A percentile compares a stretch with the other conserved stretches of the same genome.
Conservation (phyloP, 2,329 filamentous ascomycete genomes). For the Falciphora oryzae region DNA sequence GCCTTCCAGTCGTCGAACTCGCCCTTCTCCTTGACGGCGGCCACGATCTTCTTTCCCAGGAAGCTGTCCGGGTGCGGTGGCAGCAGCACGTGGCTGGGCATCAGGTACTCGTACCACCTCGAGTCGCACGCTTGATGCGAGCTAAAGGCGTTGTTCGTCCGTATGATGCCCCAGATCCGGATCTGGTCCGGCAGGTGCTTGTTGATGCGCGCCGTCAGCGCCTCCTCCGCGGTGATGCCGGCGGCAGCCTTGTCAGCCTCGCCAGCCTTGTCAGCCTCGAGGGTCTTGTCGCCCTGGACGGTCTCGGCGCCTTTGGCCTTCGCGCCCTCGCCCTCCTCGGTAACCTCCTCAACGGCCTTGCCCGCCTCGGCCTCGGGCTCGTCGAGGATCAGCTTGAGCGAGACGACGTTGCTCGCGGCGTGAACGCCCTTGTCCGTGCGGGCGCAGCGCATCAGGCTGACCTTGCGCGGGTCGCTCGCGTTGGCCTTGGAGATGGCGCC, state of each 20-base stretch:
- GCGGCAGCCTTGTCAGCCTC: slow-evolving; percentile 1
- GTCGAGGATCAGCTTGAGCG: slow-evolving; percentile 91
- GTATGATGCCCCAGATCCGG: slow-evolving; percentile 86
- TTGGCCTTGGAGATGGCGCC: slow-evolving; percentile 96
- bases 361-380: slow-evolving; percentile 43
- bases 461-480: slow-evolving; percentile 94
- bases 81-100: slow-evolving; percentile 87
- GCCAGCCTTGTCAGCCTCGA: not conserved
- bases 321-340: not conserved
- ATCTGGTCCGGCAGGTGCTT: slow-evolving; percentile 79
- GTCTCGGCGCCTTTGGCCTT: not conserved
- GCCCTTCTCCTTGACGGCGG: slow-evolving; percentile 67
- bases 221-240: not conserved
- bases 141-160: slow-evolving; percentile 86
- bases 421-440: slow-evolving; percentile 97
- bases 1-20: slow-evolving; percentile 62
- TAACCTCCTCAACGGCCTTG: not conserved
- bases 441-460: slow-evolving; percentile 86
- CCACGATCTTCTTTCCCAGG: slow-evolving; percentile 75
- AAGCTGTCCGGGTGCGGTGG: slow-evolving; percentile 87
- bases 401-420: slow-evolving; percentile 91
- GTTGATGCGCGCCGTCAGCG: slow-evolving; percentile 85
- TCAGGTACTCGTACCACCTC: slow-evolving; percentile 93
- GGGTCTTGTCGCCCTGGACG: not conserved
- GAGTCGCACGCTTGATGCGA: slow-evolving; percentile 95